phyloP scores from a whole-genome alignment of 805 yeast species.

The Candida chauliodis region DNA sequence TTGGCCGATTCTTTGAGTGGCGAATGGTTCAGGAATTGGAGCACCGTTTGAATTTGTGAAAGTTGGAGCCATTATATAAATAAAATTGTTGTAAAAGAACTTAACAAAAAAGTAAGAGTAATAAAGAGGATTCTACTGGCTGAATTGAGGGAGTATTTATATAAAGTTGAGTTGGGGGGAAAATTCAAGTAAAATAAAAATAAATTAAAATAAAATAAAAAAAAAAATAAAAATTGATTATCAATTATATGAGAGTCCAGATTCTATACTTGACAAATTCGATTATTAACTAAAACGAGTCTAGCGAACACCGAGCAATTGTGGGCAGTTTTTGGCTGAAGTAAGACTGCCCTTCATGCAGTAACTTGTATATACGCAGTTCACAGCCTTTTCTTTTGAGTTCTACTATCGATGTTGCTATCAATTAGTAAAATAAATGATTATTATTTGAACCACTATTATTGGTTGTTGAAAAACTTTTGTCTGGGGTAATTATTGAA shows the following conservation, averaged over 20 bases:
- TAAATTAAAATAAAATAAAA: neutral
- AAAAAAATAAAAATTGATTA: neutral
- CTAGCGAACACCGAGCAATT: too few relatives aligned
- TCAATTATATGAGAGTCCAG: conserved; percentile 4
- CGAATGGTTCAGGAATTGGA: conserved; percentile 74
- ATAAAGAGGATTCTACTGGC: conserved; percentile 1
- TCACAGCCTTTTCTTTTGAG: too few relatives aligned
- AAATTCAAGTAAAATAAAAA: neutral
- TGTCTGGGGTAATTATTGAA: neutral
- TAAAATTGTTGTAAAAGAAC: too few relatives aligned
- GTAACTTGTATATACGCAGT: too few relatives aligned
- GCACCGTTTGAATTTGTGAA: conserved; percentile 73
- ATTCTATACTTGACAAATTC: neutral
- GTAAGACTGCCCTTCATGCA: too few relatives aligned
- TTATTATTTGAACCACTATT: too few relatives aligned
- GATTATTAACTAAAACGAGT: too few relatives aligned
- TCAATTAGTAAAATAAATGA: too few relatives aligned
- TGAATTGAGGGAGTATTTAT: conserved; percentile 2
- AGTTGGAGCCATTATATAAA: conserved; percentile 45
- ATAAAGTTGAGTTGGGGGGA: neutral
- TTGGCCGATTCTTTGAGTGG: conserved; percentile 70
- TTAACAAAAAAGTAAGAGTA: neutral
- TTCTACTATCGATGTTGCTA: too few relatives aligned
- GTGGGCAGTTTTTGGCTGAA: too few relatives aligned
- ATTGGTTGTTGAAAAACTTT: neutral